A percentile compares a stretch with the other conserved stretches of the same genome.
Conservation (phyloP, 352 stramenopile species). For the Blastocystis sp. region DNA sequence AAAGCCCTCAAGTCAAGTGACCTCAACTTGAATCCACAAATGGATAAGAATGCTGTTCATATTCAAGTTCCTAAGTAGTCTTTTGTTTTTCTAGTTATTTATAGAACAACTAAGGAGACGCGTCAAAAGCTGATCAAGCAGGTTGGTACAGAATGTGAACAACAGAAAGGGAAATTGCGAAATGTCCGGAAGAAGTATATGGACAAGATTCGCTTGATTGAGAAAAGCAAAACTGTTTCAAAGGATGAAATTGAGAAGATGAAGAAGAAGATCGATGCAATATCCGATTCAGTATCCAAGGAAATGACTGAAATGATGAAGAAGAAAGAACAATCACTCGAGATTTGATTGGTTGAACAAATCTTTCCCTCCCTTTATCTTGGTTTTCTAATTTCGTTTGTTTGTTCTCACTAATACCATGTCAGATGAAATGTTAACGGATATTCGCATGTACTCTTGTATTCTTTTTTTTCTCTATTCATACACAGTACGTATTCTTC, state of each 20-base stretch:
- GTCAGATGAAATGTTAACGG: conserved; percentile 29
- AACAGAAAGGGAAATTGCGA: conserved; percentile 44
- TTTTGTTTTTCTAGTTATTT: not conserved
- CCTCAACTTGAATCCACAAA: conserved; percentile 51
- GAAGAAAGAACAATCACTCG: conserved; percentile 55
- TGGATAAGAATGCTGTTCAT: conserved; percentile 44
- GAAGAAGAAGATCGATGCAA: conserved; percentile 57
- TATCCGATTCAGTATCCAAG: conserved; percentile 34
- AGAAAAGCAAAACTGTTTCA: conserved; percentile 33
- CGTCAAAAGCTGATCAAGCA: conserved; percentile 65
- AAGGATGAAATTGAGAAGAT: conserved; percentile 37
- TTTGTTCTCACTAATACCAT: conserved; percentile 5
- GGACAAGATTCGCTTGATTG: conserved; percentile 50
- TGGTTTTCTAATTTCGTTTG: not conserved
- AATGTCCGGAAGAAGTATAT: conserved; percentile 54
- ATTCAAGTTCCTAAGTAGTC: conserved; percentile 56
- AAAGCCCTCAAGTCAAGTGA: conserved; percentile 49
- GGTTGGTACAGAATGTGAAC: conserved; percentile 30
- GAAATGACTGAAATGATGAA: conserved; percentile 66
- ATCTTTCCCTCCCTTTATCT: conserved; percentile 35
- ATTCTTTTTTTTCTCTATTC: not conserved
- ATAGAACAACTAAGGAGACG: conserved; percentile 65
- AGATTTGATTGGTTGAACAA: conserved; percentile 47
- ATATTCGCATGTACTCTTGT: conserved; percentile 63
- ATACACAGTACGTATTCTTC: conserved; percentile 11